Conservation (phyloP, 148 eudicot genomes). For the Rhododendron vialii region DNA sequence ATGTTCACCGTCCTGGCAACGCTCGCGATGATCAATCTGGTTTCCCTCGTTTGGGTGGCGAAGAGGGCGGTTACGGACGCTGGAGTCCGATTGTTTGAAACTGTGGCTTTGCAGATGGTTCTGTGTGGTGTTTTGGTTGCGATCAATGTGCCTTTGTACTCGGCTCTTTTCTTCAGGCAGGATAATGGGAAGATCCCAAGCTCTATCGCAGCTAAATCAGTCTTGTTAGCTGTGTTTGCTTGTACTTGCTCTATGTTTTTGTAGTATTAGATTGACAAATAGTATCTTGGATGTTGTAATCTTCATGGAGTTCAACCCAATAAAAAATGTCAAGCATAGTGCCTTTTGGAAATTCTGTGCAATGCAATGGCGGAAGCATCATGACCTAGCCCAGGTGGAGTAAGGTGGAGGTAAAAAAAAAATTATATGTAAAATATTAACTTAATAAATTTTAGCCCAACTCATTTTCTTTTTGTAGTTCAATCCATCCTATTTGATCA, state of each 20-base stretch:
- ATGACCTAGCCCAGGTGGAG: too few relatives aligned
- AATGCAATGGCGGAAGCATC: too few relatives aligned
- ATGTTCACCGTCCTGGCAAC: slow-evolving; percentile 55
- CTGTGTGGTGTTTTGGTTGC: slow-evolving; percentile 46
- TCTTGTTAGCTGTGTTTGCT: slow-evolving; percentile 30
- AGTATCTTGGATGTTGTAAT: background rate
- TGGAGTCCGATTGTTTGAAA: slow-evolving; percentile 9
- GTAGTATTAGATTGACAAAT: background rate
- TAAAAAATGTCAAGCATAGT: background rate
- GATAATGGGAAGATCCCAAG: slow-evolving; percentile 73
- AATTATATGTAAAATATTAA: too few relatives aligned
- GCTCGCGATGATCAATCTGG: slow-evolving; percentile 51
- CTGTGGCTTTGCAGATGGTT: slow-evolving; percentile 43
- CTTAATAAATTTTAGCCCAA: too few relatives aligned
- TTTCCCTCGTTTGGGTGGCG: slow-evolving; percentile 25
- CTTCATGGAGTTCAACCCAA: slow-evolving; percentile 5
- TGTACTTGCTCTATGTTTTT: slow-evolving; percentile 33
- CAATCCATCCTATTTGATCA: too few relatives aligned
- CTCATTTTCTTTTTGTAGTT: too few relatives aligned
- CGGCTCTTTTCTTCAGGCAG: slow-evolving; percentile 52
- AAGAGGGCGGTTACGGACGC: slow-evolving; percentile 3
- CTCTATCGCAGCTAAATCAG: slow-evolving; percentile 42
- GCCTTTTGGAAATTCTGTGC: background rate
- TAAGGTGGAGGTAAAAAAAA: too few relatives aligned
- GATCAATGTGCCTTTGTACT: slow-evolving; percentile 57